Percentiles rank a stretch among this genome's conserved stretches.
phyloP scores from a whole-genome alignment of 2,329 filamentous ascomycete species.

The Arthrobotrys entomopaga region DNA sequence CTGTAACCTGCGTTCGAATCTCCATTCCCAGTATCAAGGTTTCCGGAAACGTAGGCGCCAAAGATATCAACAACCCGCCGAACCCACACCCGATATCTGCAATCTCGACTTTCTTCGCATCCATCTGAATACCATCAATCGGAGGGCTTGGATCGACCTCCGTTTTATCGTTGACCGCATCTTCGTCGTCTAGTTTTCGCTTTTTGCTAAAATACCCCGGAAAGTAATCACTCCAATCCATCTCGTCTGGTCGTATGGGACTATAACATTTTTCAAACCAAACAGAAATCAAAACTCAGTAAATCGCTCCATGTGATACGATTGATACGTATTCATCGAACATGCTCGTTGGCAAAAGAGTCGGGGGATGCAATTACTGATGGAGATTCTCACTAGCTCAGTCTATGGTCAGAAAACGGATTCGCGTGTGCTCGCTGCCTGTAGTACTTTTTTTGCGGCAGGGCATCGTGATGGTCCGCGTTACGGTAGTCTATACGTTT shows the following conservation, averaged over 20 bases:
- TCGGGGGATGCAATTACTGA: constrained; percentile 33
- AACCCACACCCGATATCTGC: constrained; percentile 98
- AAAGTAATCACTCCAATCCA: constrained; percentile 91
- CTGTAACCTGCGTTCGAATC: constrained; percentile 87
- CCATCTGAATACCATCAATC: constrained; percentile 46
- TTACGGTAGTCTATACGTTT: constrained; percentile 52
- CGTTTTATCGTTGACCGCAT: constrained; percentile 50
- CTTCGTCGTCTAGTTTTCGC: constrained; percentile 59
- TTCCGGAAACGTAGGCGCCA: constrained; percentile 82
- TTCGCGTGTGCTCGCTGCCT: constrained; percentile 96
- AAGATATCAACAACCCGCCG: constrained; percentile 85
- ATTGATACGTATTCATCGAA: neutral
- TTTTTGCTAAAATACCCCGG: constrained; percentile 73
- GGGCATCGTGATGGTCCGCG: constrained; percentile 56
- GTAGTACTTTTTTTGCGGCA: constrained; percentile 96
- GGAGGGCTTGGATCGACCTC: constrained; percentile 31
- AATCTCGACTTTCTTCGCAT: constrained; percentile 79
- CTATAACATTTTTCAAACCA: constrained; percentile 65
- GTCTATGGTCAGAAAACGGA: constrained; percentile 91
- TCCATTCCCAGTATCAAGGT: constrained; percentile 91
- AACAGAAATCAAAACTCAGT: neutral
- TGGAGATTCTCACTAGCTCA: constrained; percentile 77
- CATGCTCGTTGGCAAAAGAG: constrained; percentile 1
- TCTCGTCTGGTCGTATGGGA: constrained; percentile 78
- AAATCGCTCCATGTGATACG: neutral